phyloP scores from a whole-genome alignment of 2,329 filamentous ascomycete species.

The Alternaria ventricosa region DNA sequence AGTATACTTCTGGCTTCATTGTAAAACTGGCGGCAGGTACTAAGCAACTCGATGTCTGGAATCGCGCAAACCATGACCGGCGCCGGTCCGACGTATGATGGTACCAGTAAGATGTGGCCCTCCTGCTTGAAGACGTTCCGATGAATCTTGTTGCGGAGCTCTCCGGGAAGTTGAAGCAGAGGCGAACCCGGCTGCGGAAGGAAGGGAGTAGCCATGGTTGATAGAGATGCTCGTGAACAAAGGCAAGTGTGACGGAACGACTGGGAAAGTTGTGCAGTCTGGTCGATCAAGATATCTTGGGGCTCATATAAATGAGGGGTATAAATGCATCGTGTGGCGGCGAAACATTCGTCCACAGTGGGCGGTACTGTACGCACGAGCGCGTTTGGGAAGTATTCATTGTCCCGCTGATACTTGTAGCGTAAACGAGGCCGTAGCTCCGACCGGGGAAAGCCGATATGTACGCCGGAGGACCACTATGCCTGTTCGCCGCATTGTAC shows the following conservation, averaged over 20 bases:
- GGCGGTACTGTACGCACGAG: neutral
- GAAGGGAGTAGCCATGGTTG: neutral
- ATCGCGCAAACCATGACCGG: neutral
- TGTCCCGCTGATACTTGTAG: neutral
- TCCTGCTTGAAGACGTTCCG: neutral
- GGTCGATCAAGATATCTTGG: neutral
- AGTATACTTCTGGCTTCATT: neutral
- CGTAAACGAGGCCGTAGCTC: neutral
- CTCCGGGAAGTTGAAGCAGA: neutral
- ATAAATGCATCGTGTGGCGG: neutral
- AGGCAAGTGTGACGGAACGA: too few species aligned
- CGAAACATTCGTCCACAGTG: neutral
- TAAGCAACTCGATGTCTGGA: neutral
- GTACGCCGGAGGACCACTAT: neutral
- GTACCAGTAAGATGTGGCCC: neutral
- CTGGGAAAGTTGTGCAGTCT: neutral
- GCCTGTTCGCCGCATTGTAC: neutral
- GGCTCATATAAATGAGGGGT: neutral
- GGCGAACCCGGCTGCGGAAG: neutral
- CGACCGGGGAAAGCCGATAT: neutral
- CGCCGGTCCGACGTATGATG: neutral
- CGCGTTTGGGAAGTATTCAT: neutral
- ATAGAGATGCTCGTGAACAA: neutral
- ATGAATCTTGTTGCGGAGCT: neutral
- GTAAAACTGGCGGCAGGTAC: constrained; percentile 1